Conservation (phyloP, 768 basidiomycete genomes). For the Sutorius australiensis region DNA sequence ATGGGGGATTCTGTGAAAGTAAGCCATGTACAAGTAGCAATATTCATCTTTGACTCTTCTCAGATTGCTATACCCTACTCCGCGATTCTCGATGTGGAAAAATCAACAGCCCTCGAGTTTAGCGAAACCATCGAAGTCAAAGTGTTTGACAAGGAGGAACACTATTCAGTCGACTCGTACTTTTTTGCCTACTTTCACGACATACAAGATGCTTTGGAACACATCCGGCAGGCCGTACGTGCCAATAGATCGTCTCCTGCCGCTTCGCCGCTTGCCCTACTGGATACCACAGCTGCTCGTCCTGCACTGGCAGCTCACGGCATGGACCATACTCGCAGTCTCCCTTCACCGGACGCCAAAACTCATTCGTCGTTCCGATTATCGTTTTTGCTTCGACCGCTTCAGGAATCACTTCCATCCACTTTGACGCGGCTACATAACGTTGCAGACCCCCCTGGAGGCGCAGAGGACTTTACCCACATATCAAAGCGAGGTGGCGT, state of each 20-base stretch:
- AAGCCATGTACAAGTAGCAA: slow-evolving; percentile 4
- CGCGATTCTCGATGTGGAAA: slow-evolving; percentile 83
- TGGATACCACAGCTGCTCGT: slow-evolving; percentile 59
- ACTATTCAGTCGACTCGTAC: slow-evolving; percentile 78
- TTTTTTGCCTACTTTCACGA: slow-evolving; percentile 96
- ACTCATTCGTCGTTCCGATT: slow-evolving; percentile 54
- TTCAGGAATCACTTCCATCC: slow-evolving; percentile 51
- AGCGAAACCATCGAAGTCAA: slow-evolving; percentile 95
- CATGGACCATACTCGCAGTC: slow-evolving; percentile 40
- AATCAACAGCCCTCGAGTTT: slow-evolving; percentile 87
- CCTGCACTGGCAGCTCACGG: slow-evolving; percentile 21
- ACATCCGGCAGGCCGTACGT: slow-evolving; percentile 77
- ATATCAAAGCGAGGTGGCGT: slow-evolving; percentile 53
- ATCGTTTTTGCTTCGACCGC: slow-evolving; percentile 61
- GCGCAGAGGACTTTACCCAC: slow-evolving; percentile 67
- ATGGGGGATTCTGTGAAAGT: slow-evolving; percentile 96
- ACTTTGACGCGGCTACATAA: slow-evolving; percentile 33
- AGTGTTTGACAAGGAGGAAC: slow-evolving; percentile 76
- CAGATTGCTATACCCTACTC: slow-evolving; percentile 95
- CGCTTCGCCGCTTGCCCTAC: slow-evolving; percentile 31
- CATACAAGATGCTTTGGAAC: slow-evolving; percentile 68
- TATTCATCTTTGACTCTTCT: slow-evolving; percentile 5
- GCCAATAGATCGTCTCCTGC: slow-evolving; percentile 38
- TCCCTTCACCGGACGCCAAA: slow-evolving; percentile 34
- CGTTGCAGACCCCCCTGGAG: slow-evolving; percentile 34